Percentiles rank a stretch among this genome's conserved stretches.
Conservation (phyloP, 306 rosid species). For the Prunus kanzakura region DNA sequence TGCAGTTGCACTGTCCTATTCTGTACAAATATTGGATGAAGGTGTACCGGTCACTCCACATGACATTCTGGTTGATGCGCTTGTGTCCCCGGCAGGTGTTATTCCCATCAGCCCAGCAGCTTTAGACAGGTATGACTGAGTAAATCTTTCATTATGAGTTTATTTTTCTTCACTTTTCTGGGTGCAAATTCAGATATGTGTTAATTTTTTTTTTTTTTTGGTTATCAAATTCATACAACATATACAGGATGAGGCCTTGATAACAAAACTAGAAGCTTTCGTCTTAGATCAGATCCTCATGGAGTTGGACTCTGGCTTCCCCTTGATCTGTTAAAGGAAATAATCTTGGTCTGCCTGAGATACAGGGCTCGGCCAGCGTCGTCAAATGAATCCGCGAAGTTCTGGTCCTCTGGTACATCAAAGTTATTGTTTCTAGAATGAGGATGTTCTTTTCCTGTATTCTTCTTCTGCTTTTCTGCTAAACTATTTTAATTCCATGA, state of each 20-base stretch:
- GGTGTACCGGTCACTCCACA: conserved; percentile 60
- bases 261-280: conserved; percentile 10
- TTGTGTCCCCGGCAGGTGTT: conserved; percentile 74
- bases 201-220: background rate
- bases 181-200: background rate
- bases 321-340: background rate
- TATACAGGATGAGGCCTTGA: conserved; percentile 34
- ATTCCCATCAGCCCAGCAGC: conserved; percentile 72
- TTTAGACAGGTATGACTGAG: conserved; percentile 51
- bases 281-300: conserved; percentile 2
- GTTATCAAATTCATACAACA: conserved; percentile 8
- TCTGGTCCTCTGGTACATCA: background rate
- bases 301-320: background rate
- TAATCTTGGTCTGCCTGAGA: background rate
- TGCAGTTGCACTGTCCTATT: conserved; percentile 86
- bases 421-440: background rate
- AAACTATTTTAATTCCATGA: background rate
- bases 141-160: conserved; percentile 3
- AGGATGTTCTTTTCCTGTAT: background rate
- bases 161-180: background rate
- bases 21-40: conserved; percentile 78
- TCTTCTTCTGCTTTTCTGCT: background rate
- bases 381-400: background rate
- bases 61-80: conserved; percentile 74
- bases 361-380: background rate